These are phyloP conservation scores for Vanrija sp. DNA, from an alignment of 1,284 basidiomycete species.

Conservation along the genomic window DNA sequence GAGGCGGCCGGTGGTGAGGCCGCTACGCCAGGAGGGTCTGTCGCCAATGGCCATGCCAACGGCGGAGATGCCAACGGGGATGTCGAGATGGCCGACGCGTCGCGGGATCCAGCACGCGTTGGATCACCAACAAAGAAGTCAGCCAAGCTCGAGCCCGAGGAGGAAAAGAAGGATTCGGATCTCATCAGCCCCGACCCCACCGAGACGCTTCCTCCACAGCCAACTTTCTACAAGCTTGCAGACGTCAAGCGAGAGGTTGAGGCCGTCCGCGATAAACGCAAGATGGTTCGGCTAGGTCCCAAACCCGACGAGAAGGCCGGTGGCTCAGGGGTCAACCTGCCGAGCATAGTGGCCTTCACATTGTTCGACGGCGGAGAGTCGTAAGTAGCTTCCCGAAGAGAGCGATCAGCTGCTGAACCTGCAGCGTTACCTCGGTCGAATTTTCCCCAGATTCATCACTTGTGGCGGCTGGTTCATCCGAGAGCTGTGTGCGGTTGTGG, in stretches of 20 bases:
- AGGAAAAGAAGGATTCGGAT: constrained; percentile 18
- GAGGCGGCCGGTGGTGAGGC: constrained; percentile 24
- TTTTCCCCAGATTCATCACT: constrained; percentile 90
- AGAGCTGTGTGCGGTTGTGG: constrained; percentile 95
- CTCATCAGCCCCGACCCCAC: constrained; percentile 33
- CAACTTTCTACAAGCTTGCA: constrained; percentile 65
- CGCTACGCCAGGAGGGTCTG: constrained; percentile 9
- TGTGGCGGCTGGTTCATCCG: constrained; percentile 94
- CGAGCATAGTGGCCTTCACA: constrained; percentile 89
- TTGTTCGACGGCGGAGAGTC: constrained; percentile 86
- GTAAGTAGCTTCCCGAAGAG: constrained; percentile 52
- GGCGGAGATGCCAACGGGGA: constrained; percentile 52
- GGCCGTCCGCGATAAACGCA: constrained; percentile 80
- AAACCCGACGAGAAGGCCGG: constrained; percentile 15
- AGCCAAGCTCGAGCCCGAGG: constrained; percentile 35
- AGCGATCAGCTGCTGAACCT: constrained; percentile 2
- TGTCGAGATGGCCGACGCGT: constrained; percentile 33
- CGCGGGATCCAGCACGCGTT: constrained; percentile 3
- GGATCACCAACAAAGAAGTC: constrained; percentile 18
- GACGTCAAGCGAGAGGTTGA: constrained; percentile 92
- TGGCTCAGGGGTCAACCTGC: constrained; percentile 52
- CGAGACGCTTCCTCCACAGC: constrained; percentile 41
- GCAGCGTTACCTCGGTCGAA: constrained; percentile 75
- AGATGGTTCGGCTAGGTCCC: constrained; percentile 81
- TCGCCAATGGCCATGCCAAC: constrained; percentile 58